Evolutionary conservation across 1,284 basidiomycete species (phyloP), one percentile per base, ranked within the genome.

Genomic region (Tilletia setariae): DNA sequence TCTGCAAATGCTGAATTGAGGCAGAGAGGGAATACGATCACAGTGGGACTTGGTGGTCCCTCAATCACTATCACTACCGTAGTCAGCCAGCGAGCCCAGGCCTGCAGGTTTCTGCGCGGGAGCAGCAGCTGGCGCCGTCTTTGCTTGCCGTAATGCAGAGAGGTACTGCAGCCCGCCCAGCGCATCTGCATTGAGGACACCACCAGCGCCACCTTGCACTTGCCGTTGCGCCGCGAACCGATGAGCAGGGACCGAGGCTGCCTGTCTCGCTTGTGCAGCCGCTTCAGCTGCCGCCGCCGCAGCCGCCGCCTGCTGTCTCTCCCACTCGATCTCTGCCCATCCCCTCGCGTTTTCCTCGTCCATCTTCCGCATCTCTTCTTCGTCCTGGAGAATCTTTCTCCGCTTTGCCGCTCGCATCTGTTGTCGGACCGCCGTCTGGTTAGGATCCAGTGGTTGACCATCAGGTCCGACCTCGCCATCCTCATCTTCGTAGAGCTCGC

Each of bases 331-430:
- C 64, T 79, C 78, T 9, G 68, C 74, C 80, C 80, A 81, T 7
- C 72, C 76, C 0, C 75, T 68, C 42, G 66, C 69, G 59, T 81
- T 81, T 68, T 80, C 80, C 66, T 77, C 79, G 23, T 79, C 74
- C 28, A 81, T 70, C 62, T 68, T 74, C 25, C 64, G 63, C 68
- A 74, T 67, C 63, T 79, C 79, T n/a, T 77, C 75, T 11, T 79
- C 74, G 21, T 68, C 67, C 44, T 73, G 69, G 15, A 67, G 66
- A 11, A 76, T 65, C 2, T 74, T 65, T 11, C 73, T 67, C 40
- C 78, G 68, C 68, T 78, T 81, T 16, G 66, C 69, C n/a, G 70
- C 66, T 19, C 64, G 64, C 61, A 76, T 71, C 35, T 67, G 35
- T 40, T 40, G 35, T 40, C 35, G 35, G 35, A 72, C 9, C 4